Evolutionary conservation across 768 basidiomycete genomes (phyloP), one percentile per base, ranked within the genome.

Genomic region (Leccinum pellstonianum): DNA sequence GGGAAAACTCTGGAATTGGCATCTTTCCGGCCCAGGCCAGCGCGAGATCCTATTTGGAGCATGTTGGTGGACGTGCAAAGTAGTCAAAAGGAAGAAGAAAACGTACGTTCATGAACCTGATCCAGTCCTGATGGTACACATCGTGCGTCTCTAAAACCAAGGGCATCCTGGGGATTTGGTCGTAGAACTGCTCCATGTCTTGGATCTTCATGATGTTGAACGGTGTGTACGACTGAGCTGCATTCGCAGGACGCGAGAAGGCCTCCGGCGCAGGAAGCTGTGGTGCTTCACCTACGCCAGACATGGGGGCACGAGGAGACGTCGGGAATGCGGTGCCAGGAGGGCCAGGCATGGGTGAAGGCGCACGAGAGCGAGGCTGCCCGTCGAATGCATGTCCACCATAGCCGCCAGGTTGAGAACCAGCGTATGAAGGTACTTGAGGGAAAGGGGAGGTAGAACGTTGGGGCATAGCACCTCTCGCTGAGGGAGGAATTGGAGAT

Each of bases 41-140:
- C 10, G 83, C 80, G 23, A 94, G 70, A 69, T 93, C 91, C 88
- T 92, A 59, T 19, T 21, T 31, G 50, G 41, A 58, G 27, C 7
- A 33, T 37, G 21, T 5, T 11, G 21, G 21, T n/a, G 4, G 27
- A 23, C 11, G n/a, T 17, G 17, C 1, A 9, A 49, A 29, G n/a
- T n/a, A 50, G 47, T 50, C 6, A 27, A 17, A 25, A 19, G 27
- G 31, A 29, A 43, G 50, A 48, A 53, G 48, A 19, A 15, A 19
- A 78, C 82, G 12, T 67, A 90, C 91, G 76, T 85, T 83, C 80
- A 89, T 88, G 66, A 90, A 83, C 54, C 91, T 79, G 62, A 81
- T 83, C 91, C 91, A 94, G 66, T 94, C 91, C 56, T 87, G 85
- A 61, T 82, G 80, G 61, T 84, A 84, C 10, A 92, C 85, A 66